Base-by-base conservation (phyloP, 805 yeast genomes). In the Cyberlindnera bimundalis region DNA sequence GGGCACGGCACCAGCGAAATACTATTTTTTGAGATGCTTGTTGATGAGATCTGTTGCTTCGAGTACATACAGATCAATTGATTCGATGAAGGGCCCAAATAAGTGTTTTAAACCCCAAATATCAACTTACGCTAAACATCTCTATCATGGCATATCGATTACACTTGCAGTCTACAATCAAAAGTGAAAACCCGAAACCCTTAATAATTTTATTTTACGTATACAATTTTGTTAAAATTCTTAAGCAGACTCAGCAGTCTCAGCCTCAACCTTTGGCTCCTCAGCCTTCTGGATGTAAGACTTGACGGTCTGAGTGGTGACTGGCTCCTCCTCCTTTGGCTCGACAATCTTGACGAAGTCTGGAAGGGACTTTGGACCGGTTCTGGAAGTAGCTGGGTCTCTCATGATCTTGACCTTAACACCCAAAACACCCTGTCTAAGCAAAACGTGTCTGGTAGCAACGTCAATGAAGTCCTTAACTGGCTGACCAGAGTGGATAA, bases 401-500 rank as follows among this genome's bases (percentile, higher is more conserved):
- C 87, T 88, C 99, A 93, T 93, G 70, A 93, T 93, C 84, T 93
- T 93, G 67, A 93, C 98, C 84, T 87, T 91, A 72, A 93, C 84
- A 84, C 99, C 99, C 69, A 93, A 82, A 58, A 93, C 98, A 88
- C 99, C 99, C 79, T 93, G 98, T 82, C 98, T 90, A 81, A 93
- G 84, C 71, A 93, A 80, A 65, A 91, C 98, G 91, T 93, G 98
- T 78, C 99, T 90, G 72, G 96, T 90, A 64, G 99, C 99, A 69
- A 81, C 76, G 76, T 93, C 99, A 69, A 93, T 93, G 84, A 93
- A 93, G 71, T 93, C 99, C 62, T 78, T 82, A 73, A 91, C 93
- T 77, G 99, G 99, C 81, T 93, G 99, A 87, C 99, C 99, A 67
- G 97, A 89, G 93, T 93, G 99, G 82, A 93, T 93, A 93, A 93